Percentiles rank a stretch among this genome's conserved stretches.
These are phyloP conservation scores for Amanita pseudoporphyria DNA, from an alignment of 768 basidiomycete genomes.

Conservation along the genomic window DNA sequence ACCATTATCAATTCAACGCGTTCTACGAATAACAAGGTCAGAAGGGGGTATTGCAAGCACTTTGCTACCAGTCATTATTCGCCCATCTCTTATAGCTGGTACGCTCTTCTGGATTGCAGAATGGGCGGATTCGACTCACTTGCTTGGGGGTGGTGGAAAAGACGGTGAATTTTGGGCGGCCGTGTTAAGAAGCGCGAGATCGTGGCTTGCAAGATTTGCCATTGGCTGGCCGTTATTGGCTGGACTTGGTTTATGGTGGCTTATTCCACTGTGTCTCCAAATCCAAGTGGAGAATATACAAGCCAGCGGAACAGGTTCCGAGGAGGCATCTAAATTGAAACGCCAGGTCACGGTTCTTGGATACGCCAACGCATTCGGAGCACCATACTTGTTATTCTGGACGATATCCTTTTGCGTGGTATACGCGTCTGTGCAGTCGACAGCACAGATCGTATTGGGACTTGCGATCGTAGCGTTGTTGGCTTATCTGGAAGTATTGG, in stretches of 20 bases:
- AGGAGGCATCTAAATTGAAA: constrained; percentile 8
- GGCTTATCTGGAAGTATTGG: constrained; percentile 72
- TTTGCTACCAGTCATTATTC: constrained; percentile 51
- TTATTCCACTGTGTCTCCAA: constrained; percentile 65
- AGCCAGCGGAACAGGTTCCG: constrained; percentile 8
- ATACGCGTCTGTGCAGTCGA: constrained; percentile 63
- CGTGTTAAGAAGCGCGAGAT: constrained; percentile 42
- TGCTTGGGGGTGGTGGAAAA: constrained; percentile 30
- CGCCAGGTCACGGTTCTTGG: constrained; percentile 52
- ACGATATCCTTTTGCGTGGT: constrained; percentile 50
- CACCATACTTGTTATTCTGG: constrained; percentile 82
- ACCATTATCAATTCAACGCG: constrained; percentile 45
- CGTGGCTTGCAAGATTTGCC: constrained; percentile 50
- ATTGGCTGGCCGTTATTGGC: constrained; percentile 42
- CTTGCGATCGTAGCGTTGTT: constrained; percentile 57
- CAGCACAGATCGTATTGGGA: constrained; percentile 71
- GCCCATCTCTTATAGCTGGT: constrained; percentile 49
- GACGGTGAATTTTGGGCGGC: constrained; percentile 12
- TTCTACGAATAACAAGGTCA: constrained; percentile 61
- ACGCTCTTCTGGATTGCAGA: constrained; percentile 75
- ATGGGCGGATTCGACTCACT: constrained; percentile 53
- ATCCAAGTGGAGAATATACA: constrained; percentile 29
- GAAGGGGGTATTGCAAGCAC: constrained; percentile 62
- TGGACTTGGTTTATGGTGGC: constrained; percentile 60
- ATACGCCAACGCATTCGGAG: constrained; percentile 84